A percentile compares a stretch with the other conserved stretches of the same genome.
Conservation (phyloP, 228 moss, liverwort and hornwort species). For the Sphagnum fallax region DNA sequence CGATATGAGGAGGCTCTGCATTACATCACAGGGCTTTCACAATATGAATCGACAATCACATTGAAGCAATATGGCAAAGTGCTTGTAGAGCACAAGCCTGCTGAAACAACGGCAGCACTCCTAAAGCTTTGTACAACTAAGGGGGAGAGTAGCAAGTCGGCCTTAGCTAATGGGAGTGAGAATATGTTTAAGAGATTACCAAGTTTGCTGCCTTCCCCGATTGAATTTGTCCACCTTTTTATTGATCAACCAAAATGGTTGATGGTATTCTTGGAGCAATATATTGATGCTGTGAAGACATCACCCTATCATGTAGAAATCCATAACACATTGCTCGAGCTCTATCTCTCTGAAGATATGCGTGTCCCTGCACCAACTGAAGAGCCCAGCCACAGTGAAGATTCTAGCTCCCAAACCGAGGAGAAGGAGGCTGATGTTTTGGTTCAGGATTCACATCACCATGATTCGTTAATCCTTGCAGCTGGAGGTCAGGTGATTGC, state of each 20-base stretch:
- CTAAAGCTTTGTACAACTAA: constrained; percentile 73
- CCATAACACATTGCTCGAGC: constrained; percentile 92
- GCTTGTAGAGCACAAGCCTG: constrained; percentile 86
- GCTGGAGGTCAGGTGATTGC: constrained; percentile 59
- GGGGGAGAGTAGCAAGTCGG: constrained; percentile 21
- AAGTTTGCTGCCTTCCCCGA: constrained; percentile 67
- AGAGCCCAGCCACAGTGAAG: constrained; percentile 26
- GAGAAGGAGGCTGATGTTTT: constrained; percentile 23
- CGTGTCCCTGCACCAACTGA: constrained; percentile 57
- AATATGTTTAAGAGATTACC: constrained; percentile 30
- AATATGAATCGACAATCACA: constrained; percentile 80
- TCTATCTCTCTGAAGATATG: constrained; percentile 86
- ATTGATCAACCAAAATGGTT: constrained; percentile 96
- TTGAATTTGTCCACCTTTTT: constrained; percentile 88
- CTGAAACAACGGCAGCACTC: constrained; percentile 86
- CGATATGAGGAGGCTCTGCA: constrained; percentile 87
- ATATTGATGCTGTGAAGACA: constrained; percentile 66
- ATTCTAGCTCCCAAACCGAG: constrained; percentile 17
- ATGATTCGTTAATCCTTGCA: constrained; percentile 48
- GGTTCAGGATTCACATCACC: constrained; percentile 16
- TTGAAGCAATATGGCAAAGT: constrained; percentile 93
- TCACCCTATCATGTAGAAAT: constrained; percentile 74
- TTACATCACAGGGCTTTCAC: constrained; percentile 82
- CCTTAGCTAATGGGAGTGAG: constrained; percentile 23
- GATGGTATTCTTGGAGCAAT: constrained; percentile 93